Base-by-base conservation (phyloP, 1,139 yeast genomes). In the Lodderomyces theae region DNA sequence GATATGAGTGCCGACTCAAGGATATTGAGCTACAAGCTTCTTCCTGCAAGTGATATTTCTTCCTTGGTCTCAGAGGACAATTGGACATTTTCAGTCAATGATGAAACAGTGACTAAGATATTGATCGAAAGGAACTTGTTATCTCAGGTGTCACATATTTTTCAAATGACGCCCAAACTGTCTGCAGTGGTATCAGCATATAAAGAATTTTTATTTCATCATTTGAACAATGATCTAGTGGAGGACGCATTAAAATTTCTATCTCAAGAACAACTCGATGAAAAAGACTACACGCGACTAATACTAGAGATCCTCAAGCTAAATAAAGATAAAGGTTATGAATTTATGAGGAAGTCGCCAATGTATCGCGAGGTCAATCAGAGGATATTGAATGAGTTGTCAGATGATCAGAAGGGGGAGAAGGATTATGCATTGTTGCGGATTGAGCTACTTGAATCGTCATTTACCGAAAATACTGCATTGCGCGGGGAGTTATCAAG, bases 381-480 rank as follows among this genome's bases (percentile, higher is more conserved):
- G 35, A 54, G 52, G 7, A 64, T 72, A 10, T 52, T 70, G 53
- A 53, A 57, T 33, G 69, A 66, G 31, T 46, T 66, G 2, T 50
- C 66, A 8, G 21, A 45, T 13, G 45, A 39, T n/a, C 41, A 46
- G 43, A 38, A 53, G 2, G 52, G 57, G 15, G 57, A 56, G 35
- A 57, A 56, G 35, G 64, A 54, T 28, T 61, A 65, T 41, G 48
- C 61, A 1, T 41, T 55, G 3, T 54, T 69, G 9, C 66, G 63
- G 36, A 56, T 69, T 19, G 75, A 71, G 35, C 61, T 63, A 37
- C 48, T 69, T 24, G 76, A 71, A 46, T 56, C 63, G 13, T 46
- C 60, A 1, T 60, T 61, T 37, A 21, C 42, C 3, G 37, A 44
- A 9, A 33, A 43, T 5, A 37, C 44, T 12, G 54, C 48, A 13